Base-by-base conservation (phyloP, 2,329 filamentous ascomycete species). In the Cladosporium oxysporum region DNA sequence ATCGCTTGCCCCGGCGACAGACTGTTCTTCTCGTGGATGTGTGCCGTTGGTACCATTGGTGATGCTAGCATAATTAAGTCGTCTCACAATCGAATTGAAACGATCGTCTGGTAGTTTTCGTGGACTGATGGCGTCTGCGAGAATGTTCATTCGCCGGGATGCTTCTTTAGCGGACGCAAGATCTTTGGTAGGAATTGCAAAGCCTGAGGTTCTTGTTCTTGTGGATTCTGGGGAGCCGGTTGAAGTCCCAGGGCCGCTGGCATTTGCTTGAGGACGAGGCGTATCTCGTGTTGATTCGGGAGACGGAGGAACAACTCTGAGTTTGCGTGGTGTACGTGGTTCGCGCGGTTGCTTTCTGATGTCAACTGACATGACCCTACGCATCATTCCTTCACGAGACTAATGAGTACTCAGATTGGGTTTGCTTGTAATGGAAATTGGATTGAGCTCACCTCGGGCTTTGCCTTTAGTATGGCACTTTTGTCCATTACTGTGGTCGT, bases 401-500 rank as follows among this genome's bases (percentile, higher is more conserved):
- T 60, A 63, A 37, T 65, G 55, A 65, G 58, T 58, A 59, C 47
- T 65, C 63, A 65, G 33, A 52, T 60, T 50, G 35, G 5, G 21
- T 23, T 60, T 60, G 44, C 63, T 52, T 63, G n/a, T 35, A 26
- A 62, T 18, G 7, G 44, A 47, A 29, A 12, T 35, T n/a, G 12
- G 35, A 26, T 28, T 26, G 16, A 11, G 26, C 61, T 63, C 29
- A 63, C 61, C 63, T 47, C 37, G 53, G 28, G 55, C 29, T 31
- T 55, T 65, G 47, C 55, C 47, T 6, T 60, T 65, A 11, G 23
- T 26, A 14, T 60, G 47, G 58, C 63, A 65, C 8, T 66, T 50
- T 23, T 29, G 57, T 5, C 80, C 80, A 65, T 80, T 78, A 12
- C 78, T 73, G 68, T 85, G 83, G 69, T 85, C 82, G 69, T 85